phyloP scores from a whole-genome alignment of 257 asterid species.

The Fraxinus pennsylvanica region DNA sequence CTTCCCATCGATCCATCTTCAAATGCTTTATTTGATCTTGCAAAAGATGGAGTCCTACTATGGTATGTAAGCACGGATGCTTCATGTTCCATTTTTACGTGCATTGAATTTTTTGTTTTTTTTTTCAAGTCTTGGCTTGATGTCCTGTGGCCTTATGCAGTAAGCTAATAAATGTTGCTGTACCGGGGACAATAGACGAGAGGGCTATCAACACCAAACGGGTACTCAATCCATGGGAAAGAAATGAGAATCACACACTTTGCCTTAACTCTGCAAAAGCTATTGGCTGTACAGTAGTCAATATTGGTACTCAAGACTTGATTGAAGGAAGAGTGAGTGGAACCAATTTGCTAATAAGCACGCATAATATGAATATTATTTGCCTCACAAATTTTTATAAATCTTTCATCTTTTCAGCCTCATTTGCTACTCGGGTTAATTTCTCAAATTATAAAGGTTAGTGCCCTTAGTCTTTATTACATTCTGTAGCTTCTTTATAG shows the following conservation, averaged over 20 bases:
- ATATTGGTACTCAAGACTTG: conserved; percentile 90
- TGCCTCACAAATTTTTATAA: conserved; percentile 14
- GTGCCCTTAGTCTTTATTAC: conserved; percentile 30
- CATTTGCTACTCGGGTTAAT: conserved; percentile 92
- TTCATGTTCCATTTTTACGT: conserved; percentile 19
- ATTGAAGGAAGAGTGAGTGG: conserved; percentile 95
- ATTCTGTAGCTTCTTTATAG: conserved; percentile 18
- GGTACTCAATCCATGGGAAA: conserved; percentile 94
- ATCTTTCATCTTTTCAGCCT: conserved; percentile 61
- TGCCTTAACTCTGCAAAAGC: conserved; percentile 98
- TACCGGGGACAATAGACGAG: conserved; percentile 87
- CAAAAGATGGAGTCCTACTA: conserved; percentile 87
- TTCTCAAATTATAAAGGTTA: conserved; percentile 95
- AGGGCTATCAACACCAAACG: conserved; percentile 85
- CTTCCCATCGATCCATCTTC: conserved; percentile 82
- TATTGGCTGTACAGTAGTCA: conserved; percentile 94
- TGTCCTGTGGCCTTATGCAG: conserved; percentile 42
- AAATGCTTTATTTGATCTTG: conserved; percentile 78
- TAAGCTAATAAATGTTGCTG: conserved; percentile 95
- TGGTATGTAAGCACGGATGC: conserved; percentile 54
- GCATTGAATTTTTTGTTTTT: conserved; percentile 16
- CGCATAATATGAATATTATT: conserved; percentile 14
- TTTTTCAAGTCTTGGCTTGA: background rate
- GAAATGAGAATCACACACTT: conserved; percentile 91
- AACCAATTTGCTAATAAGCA: conserved; percentile 22